Base-by-base conservation (phyloP, 169 alveolate species). In the Cytauxzoon felis region DNA sequence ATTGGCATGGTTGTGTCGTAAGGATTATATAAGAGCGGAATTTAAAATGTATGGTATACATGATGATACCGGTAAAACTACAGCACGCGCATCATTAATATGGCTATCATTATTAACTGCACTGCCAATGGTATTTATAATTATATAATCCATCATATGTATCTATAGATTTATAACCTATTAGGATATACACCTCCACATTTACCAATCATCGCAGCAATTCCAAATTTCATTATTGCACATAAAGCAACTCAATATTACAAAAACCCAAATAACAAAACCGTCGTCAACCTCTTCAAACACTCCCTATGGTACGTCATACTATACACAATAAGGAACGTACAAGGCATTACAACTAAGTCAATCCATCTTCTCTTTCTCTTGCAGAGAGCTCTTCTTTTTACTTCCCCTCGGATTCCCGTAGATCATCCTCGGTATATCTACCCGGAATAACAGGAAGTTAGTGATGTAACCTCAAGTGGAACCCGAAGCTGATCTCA, bases 1-100 rank as follows among this genome's bases (percentile, higher is more conserved):
- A n/a, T 53, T 87, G 40, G 88, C 92, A 13, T 81, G 88, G 78
- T 76, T 87, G 38, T 69, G 82, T 68, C 84, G 87, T 63, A 84
- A 81, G 23, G 92, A 87, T 72, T 87, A 81, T 59, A 38, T 61
- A 54, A 81, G 63, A 48, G 92, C 88, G 41, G 78, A 67, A 11
- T 70, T 81, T 30, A 76, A 81, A 64, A 81, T 87, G 87, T 81
- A 73, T 42, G 90, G 90, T 21, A 80, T 76, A 13, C 36, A 51
- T 40, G 92, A 87, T 66, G 88, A 68, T 13, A 70, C 87, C 13
- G 92, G 92, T 18, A 50, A 58, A 42, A 71, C 76, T 13, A 87
- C 90, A 8, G 92, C 87, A 9, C 57, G 68, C 29, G 67, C 88
- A 11, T 87, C 87, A 50, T 61, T 76, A 1, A 64, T 41, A 38